phyloP scores from a whole-genome alignment of 2,329 filamentous ascomycete genomes.

The Xylariaceae sp. region DNA sequence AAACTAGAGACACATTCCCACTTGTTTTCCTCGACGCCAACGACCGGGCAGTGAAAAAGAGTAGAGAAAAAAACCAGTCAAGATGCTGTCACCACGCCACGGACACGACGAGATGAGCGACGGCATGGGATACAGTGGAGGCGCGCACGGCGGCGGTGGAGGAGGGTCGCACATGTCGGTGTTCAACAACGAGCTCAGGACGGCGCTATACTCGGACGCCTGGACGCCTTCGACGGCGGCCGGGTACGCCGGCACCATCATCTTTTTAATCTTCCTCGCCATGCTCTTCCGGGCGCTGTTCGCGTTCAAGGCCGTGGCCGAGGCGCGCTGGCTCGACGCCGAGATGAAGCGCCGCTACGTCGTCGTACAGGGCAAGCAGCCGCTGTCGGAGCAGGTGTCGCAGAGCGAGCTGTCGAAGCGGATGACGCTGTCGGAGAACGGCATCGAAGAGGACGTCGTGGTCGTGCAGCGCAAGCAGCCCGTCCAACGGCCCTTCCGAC shows the following conservation, averaged over 20 bases:
- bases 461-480: constrained; percentile 58
- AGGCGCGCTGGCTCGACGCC: constrained; percentile 60
- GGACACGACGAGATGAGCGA: constrained; percentile 19
- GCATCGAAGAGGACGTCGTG: constrained; percentile 73
- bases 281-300: constrained; percentile 64
- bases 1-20: too few relatives aligned
- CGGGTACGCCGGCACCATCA: constrained; percentile 81
- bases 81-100: constrained; percentile 10
- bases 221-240: constrained; percentile 71
- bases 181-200: constrained; percentile 52
- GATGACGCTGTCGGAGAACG: constrained; percentile 66
- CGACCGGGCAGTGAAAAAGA: too few relatives aligned
- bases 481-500: constrained; percentile 69
- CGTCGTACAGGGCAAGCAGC: constrained; percentile 59
- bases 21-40: too few relatives aligned
- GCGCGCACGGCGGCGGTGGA: constrained; percentile 25
- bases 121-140: too few relatives aligned
- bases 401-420: constrained; percentile 57
- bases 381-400: constrained; percentile 54
- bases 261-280: constrained; percentile 79
- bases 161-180: constrained; percentile 38
- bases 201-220: constrained; percentile 51
- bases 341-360: constrained; percentile 74
- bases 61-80: too few relatives aligned
- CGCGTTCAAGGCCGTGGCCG: constrained; percentile 61